Evolutionary conservation across 2,329 filamentous ascomycete genomes (phyloP).

Genomic region (Coniochaeta sp.): DNA sequence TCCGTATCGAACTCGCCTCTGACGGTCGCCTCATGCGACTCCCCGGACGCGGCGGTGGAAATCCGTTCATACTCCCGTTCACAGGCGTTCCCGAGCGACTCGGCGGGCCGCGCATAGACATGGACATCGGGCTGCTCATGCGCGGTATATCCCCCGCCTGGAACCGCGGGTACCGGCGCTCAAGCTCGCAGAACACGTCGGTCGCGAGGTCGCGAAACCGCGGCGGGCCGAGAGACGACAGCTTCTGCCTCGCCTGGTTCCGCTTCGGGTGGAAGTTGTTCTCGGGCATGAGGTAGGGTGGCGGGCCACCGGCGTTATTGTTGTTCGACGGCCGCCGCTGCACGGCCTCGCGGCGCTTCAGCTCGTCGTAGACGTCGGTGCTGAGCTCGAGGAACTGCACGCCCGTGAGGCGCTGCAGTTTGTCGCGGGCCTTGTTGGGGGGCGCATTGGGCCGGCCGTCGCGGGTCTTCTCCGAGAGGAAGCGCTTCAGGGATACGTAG

Average conservation of each 20-base stretch:
- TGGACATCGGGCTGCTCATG: constrained; percentile 58
- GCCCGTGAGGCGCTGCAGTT: constrained; percentile 79
- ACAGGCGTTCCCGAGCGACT: constrained; percentile 58
- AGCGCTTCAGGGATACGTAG: constrained; percentile 71
- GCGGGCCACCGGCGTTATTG: constrained; percentile 43
- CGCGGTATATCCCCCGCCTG: constrained; percentile 61
- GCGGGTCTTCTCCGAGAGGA: constrained; percentile 61
- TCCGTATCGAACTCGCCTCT: constrained; percentile 55
- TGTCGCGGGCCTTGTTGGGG: constrained; percentile 88
- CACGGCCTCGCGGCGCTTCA: constrained; percentile 74
- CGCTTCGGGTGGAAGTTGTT: constrained; percentile 90
- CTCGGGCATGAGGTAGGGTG: constrained; percentile 74
- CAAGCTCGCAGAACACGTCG: constrained; percentile 92
- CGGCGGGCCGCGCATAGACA: constrained; percentile 44
- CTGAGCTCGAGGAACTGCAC: constrained; percentile 97
- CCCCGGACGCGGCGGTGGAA: constrained; percentile 42
- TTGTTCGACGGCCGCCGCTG: constrained; percentile 45
- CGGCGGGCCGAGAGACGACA: constrained; percentile 79
- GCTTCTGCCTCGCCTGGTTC: constrained; percentile 93
- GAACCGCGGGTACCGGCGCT: constrained; percentile 82
- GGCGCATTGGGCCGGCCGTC: constrained; percentile 69
- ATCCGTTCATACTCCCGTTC: constrained; percentile 45
- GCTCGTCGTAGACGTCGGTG: constrained; percentile 94
- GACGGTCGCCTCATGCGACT: constrained; percentile 51
- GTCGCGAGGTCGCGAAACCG: constrained; percentile 89